Evolutionary conservation across 2,329 filamentous ascomycete genomes (phyloP), one percentile per base, ranked within the genome.

Genomic region (Xenoacremonium recifei): DNA sequence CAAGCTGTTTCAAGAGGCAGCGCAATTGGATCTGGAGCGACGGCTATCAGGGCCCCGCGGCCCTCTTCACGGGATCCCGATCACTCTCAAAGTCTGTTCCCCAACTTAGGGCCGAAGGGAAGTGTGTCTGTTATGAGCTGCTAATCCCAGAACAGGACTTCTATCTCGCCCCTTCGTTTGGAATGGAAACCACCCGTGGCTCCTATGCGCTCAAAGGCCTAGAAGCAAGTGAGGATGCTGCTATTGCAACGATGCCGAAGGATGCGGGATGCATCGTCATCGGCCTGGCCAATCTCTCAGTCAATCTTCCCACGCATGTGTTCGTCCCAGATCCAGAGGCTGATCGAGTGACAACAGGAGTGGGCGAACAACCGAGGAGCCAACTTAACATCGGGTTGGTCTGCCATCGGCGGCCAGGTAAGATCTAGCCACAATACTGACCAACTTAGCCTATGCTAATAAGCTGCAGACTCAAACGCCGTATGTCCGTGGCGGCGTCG

Each of bases 281-380:
- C 19, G 57, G 49, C 13, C 57, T 59, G 33, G 48, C 45, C 4
- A 61, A 61, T 23, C 49, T 59, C 38, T 55, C 54, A 17, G 51
- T 55, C 19, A 29, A 35, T 23, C 29, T 30, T 10, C 16, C 9
- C n/a, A 27, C 19, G n/a, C 23, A 4, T 18, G 29, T 7, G 13
- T 15, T 11, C 7, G 13, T 31, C 7, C 6, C 12, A 27, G 23
- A 13, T 13, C 23, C 13, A 9, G 23, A 13, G 23, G 23, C 23
- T 27, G 23, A 27, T 27, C 23, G 4, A 23, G 15, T 21, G 13
- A 39, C 27, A 18, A 35, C 19, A 42, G 42, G 45, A 42, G 31
- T 37, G 39, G 25, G 32, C 2, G 21, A 44, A 48, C 29, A 16
- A 21, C 2, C 33, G 42, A 38, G 23, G 35, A 7, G 17, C 32